phyloP scores from a whole-genome alignment of 2,329 filamentous ascomycete genomes.

The Aureobasidium subglaciale region DNA sequence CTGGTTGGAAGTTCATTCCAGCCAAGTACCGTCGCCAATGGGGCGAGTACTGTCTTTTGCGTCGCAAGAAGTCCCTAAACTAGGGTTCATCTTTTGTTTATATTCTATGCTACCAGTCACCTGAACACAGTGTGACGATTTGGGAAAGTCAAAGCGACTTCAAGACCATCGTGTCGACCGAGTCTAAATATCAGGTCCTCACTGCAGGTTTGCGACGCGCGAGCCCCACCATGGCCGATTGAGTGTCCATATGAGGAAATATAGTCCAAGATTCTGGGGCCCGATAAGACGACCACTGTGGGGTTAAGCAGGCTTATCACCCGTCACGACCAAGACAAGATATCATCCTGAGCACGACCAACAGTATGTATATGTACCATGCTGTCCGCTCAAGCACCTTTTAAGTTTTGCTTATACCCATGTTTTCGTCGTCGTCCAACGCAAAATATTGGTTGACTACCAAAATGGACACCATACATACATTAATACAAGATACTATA shows the following conservation, averaged over 20 bases:
- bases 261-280: conserved; percentile 4
- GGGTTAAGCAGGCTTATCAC: conserved; percentile 11
- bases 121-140: not conserved
- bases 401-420: not conserved
- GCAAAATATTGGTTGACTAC: not conserved
- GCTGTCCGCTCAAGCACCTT: not conserved
- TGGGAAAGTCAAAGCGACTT: conserved; percentile 1
- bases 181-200: not conserved
- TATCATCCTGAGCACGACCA: conserved; percentile 4
- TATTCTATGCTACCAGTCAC: conserved; percentile 4
- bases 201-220: not conserved
- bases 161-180: not conserved
- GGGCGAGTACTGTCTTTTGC: conserved; percentile 82
- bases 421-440: not conserved
- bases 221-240: conserved; percentile 5
- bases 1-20: conserved; percentile 63
- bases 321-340: not conserved
- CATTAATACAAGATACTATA: not conserved
- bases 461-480: not conserved
- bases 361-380: not conserved
- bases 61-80: conserved; percentile 38
- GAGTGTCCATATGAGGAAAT: conserved; percentile 1
- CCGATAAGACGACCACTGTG: conserved; percentile 1
- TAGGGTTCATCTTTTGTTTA: not conserved
- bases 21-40: conserved; percentile 65